Base-by-base conservation (phyloP, 2,329 filamentous ascomycete genomes). In the Trichoderma sp. region DNA sequence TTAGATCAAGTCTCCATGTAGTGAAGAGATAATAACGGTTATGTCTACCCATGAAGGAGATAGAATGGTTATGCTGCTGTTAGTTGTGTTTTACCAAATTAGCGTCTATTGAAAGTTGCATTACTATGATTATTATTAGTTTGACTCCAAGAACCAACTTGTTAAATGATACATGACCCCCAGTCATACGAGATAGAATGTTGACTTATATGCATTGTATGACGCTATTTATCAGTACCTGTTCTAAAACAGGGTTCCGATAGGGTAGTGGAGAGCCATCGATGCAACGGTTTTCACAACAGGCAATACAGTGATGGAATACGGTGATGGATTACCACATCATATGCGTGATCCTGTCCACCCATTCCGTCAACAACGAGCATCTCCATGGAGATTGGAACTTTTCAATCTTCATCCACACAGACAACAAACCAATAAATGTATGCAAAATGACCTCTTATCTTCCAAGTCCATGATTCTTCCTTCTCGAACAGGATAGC, bases 321-420 rank as follows among this genome's bases (percentile, higher is more conserved):
- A 11, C 17, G 34, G n/a, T 23, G 12, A 26, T 53, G 12, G n/a
- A 28, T 55, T 23, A 17, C 50, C 50, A 39, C 17, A 30, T 32
- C 20, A 55, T 20, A 53, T 20, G 47, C 63, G 63, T 55, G 63
- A 47, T 66, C 63, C n/a, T 36, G 63, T n/a, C 63, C 63, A 20
- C 20, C 63, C 34, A 66, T 66, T 66, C 47, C 63, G 63, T 66
- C 63, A 66, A 66, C 63, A 26, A 23, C 63, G 5, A 36, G 34
- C 39, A 53, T 65, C 30, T 26, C 43, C n/a, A 50, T 50, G 43
- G 43, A 50, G 43, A 17, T n/a, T 47, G 43, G 43, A 20, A 50
- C n/a, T 50, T 50, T 50, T 17, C 39, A 43, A 43, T 36, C 6
- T 7, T 36, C 34, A 36, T 36, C 39, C 39, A 43, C 39, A 43